Evolutionary conservation across 345 rosid genomes (phyloP).

Genomic region (Eucalyptus victrix): DNA sequence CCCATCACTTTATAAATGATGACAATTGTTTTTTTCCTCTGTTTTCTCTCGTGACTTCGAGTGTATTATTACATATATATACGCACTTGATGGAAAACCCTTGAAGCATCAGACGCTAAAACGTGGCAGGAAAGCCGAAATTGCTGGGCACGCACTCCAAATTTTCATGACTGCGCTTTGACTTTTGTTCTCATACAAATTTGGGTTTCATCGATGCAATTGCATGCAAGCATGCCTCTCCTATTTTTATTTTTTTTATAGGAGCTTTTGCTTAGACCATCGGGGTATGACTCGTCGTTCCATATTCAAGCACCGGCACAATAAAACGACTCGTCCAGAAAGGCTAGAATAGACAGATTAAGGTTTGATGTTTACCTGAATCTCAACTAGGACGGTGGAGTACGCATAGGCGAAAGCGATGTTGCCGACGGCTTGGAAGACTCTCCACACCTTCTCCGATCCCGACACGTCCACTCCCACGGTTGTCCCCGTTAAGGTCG

Average conservation of each 20-base stretch:
- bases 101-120: background rate
- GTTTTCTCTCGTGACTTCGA: background rate
- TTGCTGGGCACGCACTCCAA: background rate
- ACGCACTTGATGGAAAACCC: background rate
- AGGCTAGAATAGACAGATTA: background rate
- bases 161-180: background rate
- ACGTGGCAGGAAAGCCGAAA: background rate
- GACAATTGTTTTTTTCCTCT: background rate
- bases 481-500: conserved; percentile 36
- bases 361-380: conserved; percentile 40
- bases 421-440: conserved; percentile 72
- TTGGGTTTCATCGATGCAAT: background rate
- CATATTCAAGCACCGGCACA: background rate
- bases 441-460: conserved; percentile 66
- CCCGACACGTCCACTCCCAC: conserved; percentile 64
- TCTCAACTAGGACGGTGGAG: conserved; percentile 71
- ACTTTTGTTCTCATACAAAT: background rate
- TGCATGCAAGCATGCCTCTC: background rate
- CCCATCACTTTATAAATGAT: background rate
- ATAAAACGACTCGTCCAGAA: background rate
- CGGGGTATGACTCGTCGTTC: background rate
- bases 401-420: conserved; percentile 84
- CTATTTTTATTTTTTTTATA: background rate
- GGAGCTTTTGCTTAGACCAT: background rate
- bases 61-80: background rate